phyloP scores from a whole-genome alignment of 1,139 yeast species.

The Lodderomyces theae region DNA sequence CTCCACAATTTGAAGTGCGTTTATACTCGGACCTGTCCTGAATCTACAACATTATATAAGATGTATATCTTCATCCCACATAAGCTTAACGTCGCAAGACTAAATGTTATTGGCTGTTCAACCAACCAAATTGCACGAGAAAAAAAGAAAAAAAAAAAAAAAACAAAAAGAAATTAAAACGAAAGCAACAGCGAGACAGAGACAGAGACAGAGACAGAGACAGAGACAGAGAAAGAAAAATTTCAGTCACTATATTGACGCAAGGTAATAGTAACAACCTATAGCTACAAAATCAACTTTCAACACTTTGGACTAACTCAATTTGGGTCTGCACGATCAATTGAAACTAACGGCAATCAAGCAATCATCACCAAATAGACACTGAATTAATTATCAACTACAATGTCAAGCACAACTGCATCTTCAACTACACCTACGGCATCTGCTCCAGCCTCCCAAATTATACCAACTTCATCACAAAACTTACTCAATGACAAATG shows the following conservation, averaged over 20 bases:
- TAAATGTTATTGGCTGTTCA: background rate
- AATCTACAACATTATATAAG: too few species aligned
- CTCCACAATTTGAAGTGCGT: too few species aligned
- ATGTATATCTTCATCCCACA: too few species aligned
- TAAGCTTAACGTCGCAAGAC: background rate
- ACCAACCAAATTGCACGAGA: slow-evolving; percentile 8
- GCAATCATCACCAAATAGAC: background rate
- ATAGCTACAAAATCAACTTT: background rate
- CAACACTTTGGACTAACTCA: background rate
- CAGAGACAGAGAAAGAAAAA: too few species aligned
- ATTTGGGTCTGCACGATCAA: background rate
- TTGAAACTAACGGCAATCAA: background rate
- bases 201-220: background rate
- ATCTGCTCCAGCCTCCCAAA: slow-evolving; percentile 21
- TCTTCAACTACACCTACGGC: slow-evolving; percentile 14
- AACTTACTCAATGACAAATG: slow-evolving; percentile 82
- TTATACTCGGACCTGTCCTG: too few species aligned
- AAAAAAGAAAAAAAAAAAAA: background rate
- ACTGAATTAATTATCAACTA: slow-evolving; percentile 3
- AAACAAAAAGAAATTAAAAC: background rate
- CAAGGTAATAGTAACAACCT: too few species aligned
- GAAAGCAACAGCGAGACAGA: background rate
- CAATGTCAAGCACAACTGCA: slow-evolving; percentile 17
- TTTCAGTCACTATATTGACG: too few species aligned
- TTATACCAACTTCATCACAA: slow-evolving; percentile 54